Evolutionary conservation across 2,329 filamentous ascomycete genomes (phyloP).

Genomic region (Aspergillus quadricinctus): DNA sequence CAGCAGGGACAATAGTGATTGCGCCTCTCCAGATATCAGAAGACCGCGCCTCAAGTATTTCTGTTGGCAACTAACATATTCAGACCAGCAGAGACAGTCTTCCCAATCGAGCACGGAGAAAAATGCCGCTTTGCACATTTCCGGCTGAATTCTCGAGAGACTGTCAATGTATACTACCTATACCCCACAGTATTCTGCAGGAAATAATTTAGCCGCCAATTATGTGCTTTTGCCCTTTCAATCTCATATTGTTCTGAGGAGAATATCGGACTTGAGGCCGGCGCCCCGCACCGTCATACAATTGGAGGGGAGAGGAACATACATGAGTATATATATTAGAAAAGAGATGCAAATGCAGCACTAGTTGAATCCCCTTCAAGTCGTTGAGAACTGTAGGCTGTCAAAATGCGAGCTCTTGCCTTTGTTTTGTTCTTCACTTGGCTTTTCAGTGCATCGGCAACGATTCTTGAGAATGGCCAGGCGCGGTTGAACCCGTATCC

Average conservation of each 20-base stretch:
- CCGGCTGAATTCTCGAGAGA: not conserved
- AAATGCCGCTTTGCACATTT: not conserved
- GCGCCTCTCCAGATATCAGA: not conserved
- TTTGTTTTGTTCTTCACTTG: not conserved
- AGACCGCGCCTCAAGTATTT: not conserved
- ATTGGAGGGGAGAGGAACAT: not conserved
- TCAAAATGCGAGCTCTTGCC: not conserved
- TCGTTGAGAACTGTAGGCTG: not conserved
- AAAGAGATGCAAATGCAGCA: not conserved
- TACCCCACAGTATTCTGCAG: not conserved
- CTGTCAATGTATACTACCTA: not conserved
- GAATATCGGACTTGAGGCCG: not conserved
- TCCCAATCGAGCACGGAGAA: not conserved
- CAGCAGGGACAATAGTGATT: no score
- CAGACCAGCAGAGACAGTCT: not conserved
- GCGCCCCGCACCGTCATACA: not conserved
- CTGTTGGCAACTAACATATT: not conserved
- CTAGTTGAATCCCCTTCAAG: not conserved
- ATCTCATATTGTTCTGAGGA: not conserved
- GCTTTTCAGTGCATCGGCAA: slow-evolving; percentile 22
- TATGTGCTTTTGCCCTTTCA: not conserved
- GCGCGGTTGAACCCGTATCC: slow-evolving; percentile 34
- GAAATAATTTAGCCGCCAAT: not conserved
- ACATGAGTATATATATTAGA: not conserved
- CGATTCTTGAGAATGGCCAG: slow-evolving; percentile 42